These are phyloP conservation scores for Solanum medicagineum DNA, from an alignment of 257 asterid species.

Conservation along the genomic window DNA sequence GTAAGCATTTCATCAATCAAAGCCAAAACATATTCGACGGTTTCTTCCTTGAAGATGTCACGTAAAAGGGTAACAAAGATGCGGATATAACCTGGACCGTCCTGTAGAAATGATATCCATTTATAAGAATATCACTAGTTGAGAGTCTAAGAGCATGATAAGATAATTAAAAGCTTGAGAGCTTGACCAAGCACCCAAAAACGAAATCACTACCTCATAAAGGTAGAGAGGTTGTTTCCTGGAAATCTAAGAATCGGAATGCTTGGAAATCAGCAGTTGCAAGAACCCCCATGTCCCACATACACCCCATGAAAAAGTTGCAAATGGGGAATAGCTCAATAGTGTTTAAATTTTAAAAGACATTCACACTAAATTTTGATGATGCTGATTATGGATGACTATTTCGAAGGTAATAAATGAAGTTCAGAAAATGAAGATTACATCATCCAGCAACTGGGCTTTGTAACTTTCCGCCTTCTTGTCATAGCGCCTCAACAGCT, in stretches of 20 bases:
- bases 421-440: constrained; percentile 6
- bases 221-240: too few relatives aligned
- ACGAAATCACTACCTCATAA: background rate
- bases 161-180: background rate
- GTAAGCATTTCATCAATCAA: constrained; percentile 80
- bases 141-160: background rate
- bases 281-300: background rate
- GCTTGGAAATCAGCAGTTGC: background rate
- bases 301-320: background rate
- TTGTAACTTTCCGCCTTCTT: constrained; percentile 67
- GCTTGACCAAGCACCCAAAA: background rate
- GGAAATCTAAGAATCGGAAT: background rate
- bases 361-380: background rate
- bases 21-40: constrained; percentile 81
- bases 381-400: background rate
- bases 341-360: background rate
- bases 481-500: constrained; percentile 83
- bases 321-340: background rate
- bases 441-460: constrained; percentile 84
- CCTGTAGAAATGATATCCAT: constrained; percentile 36
- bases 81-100: constrained; percentile 71
- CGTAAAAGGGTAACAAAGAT: constrained; percentile 79
- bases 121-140: background rate
- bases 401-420: background rate
- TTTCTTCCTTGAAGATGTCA: constrained; percentile 81